These are phyloP conservation scores for Tuctoria greenei DNA, from an alignment of 176 grass and related monocot genomes.

Conservation along the genomic window DNA sequence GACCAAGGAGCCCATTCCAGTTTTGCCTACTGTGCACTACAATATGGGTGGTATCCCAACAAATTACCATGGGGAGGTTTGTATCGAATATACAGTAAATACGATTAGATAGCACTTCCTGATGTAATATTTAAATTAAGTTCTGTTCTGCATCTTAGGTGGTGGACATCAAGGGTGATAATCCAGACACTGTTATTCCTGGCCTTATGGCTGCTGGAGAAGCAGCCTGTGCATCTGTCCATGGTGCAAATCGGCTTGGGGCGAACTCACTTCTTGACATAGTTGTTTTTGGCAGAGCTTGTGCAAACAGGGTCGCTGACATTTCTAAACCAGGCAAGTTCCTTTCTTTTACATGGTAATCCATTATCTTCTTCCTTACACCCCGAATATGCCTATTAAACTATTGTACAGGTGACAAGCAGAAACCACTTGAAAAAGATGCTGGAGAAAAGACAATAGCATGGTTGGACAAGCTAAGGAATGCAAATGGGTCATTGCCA, in stretches of 20 bases:
- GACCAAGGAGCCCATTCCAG: constrained; percentile 95
- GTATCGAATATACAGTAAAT: neutral
- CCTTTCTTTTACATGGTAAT: too few species aligned
- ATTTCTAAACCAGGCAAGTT: constrained; percentile 64
- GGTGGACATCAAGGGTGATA: constrained; percentile 56
- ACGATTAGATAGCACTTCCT: too few species aligned
- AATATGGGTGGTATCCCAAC: constrained; percentile 99
- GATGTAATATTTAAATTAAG: too few species aligned
- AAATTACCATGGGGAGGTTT: constrained; percentile 92
- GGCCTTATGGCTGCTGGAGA: constrained; percentile 79
- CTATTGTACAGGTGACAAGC: constrained; percentile 51
- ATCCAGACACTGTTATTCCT: constrained; percentile 61
- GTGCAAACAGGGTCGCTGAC: constrained; percentile 70
- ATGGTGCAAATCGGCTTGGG: constrained; percentile 73
- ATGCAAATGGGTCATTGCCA: constrained; percentile 62
- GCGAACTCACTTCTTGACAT: constrained; percentile 84
- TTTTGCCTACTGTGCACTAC: constrained; percentile 95
- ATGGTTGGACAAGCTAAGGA: constrained; percentile 75
- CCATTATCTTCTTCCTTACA: neutral
- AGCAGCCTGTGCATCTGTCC: constrained; percentile 80
- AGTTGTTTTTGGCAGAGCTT: constrained; percentile 86
- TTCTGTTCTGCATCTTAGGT: constrained; percentile 39
- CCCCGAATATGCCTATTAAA: constrained; percentile 25
- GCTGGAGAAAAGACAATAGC: constrained; percentile 74
- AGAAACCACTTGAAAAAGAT: constrained; percentile 61